phyloP scores from a whole-genome alignment of 2,329 filamentous ascomycete genomes.

The Verticillium longisporum region DNA sequence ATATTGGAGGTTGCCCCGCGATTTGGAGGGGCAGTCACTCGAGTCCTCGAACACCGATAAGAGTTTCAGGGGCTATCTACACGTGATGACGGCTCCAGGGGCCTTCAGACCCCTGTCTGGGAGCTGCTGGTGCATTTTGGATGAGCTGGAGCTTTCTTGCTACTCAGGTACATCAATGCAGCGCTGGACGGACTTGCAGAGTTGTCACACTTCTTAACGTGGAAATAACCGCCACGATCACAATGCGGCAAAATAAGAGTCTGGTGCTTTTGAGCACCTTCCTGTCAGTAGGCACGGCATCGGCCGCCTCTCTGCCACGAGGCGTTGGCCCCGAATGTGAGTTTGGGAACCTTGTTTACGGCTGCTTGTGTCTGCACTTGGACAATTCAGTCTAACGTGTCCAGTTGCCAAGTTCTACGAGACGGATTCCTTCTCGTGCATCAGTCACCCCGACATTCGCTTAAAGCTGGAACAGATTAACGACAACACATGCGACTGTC shows the following conservation, averaged over 20 bases:
- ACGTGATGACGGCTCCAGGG: constrained; percentile 9
- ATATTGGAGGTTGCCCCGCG: constrained; percentile 11
- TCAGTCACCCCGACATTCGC: constrained; percentile 70
- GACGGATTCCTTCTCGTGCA: constrained; percentile 72
- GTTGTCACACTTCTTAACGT: neutral
- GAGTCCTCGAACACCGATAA: neutral
- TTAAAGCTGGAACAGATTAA: constrained; percentile 72
- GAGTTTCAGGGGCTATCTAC: neutral
- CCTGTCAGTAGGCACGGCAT: constrained; percentile 45
- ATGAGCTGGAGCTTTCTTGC: constrained; percentile 13
- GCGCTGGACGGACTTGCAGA: neutral
- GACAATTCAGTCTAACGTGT: neutral
- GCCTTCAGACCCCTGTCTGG: constrained; percentile 7
- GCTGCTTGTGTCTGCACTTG: neutral
- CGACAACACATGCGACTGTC: constrained; percentile 96
- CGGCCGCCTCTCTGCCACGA: constrained; percentile 64
- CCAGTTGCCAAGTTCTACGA: constrained; percentile 85
- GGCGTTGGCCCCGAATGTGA: constrained; percentile 89
- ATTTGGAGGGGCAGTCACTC: constrained; percentile 11
- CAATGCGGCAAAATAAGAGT: constrained; percentile 42
- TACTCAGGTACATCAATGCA: neutral
- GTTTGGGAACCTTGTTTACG: constrained; percentile 24
- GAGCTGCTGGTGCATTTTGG: constrained; percentile 8
- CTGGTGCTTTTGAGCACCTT: constrained; percentile 46
- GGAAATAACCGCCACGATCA: constrained; percentile 8